Percentiles rank a stretch among this genome's conserved stretches.
These are phyloP conservation scores for Aureobasidium sp. DNA, from an alignment of 2,329 filamentous ascomycete genomes.

Conservation along the genomic window DNA sequence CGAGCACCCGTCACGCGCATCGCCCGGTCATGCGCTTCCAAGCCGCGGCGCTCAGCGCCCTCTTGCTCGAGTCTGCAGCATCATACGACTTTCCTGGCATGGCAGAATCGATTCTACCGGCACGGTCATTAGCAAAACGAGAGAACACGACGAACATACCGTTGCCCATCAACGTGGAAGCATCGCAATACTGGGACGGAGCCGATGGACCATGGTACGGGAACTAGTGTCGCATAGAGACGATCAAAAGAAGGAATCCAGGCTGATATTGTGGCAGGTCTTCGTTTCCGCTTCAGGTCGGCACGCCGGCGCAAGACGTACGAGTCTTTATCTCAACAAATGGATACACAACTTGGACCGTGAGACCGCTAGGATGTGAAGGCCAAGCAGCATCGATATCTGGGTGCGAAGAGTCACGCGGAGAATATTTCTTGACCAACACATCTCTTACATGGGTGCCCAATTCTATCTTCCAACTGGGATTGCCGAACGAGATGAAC, in stretches of 20 bases:
- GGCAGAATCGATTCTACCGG: background rate
- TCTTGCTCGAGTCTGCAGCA: background rate
- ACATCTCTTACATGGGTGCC: slow-evolving; percentile 51
- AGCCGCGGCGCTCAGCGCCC: slow-evolving; percentile 2
- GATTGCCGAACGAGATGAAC: slow-evolving; percentile 40
- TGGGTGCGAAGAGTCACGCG: slow-evolving; percentile 23
- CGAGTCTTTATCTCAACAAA: slow-evolving; percentile 26
- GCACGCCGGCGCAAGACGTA: slow-evolving; percentile 23
- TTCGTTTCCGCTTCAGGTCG: slow-evolving; percentile 28
- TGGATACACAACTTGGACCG: slow-evolving; percentile 22
- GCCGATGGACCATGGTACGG: slow-evolving; percentile 19
- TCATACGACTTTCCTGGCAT: background rate
- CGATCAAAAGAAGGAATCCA: background rate
- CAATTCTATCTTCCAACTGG: slow-evolving; percentile 54
- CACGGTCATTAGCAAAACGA: slow-evolving; percentile 7
- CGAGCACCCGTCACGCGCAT: background rate
- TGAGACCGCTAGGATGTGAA: slow-evolving; percentile 17
- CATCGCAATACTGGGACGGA: slow-evolving; percentile 32
- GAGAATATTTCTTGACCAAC: slow-evolving; percentile 39
- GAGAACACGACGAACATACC: slow-evolving; percentile 18
- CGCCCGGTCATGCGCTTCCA: background rate
- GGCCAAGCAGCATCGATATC: slow-evolving; percentile 20
- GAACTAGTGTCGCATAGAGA: background rate
- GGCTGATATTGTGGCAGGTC: slow-evolving; percentile 27
- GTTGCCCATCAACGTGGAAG: slow-evolving; percentile 23